phyloP scores from a whole-genome alignment of 441 rosid genomes.

The Erodium chrysanthum region DNA sequence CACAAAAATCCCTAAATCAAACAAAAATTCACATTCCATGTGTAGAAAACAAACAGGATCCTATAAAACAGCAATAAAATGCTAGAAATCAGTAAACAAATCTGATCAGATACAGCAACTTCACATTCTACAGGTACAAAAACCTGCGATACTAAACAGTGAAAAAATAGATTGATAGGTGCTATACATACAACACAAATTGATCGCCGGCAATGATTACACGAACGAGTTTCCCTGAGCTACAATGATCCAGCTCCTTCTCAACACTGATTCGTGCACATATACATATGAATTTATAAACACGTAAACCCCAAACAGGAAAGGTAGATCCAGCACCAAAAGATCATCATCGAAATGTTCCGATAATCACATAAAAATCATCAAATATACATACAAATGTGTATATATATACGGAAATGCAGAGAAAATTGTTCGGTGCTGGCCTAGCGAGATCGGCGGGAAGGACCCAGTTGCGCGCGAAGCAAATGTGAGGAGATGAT shows the following conservation, averaged over 20 bases:
- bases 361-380: too few relatives aligned
- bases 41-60: neutral
- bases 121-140: neutral
- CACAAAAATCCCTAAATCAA: neutral
- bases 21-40: neutral
- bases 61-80: neutral
- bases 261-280: neutral
- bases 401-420: too few relatives aligned
- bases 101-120: neutral
- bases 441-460: slow-evolving; percentile 38
- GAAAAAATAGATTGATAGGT: neutral
- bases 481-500: neutral
- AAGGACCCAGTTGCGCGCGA: slow-evolving; percentile 26
- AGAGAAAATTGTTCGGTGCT: neutral
- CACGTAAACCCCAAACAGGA: too few relatives aligned
- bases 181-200: neutral
- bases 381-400: too few relatives aligned
- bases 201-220: neutral
- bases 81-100: neutral
- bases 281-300: too few relatives aligned
- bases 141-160: neutral
- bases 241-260: neutral
- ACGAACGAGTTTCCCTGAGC: neutral
- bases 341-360: too few relatives aligned
- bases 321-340: too few relatives aligned